Base-by-base conservation (phyloP, 2,329 filamentous ascomycete species). In the Nigrospora oryzae region DNA sequence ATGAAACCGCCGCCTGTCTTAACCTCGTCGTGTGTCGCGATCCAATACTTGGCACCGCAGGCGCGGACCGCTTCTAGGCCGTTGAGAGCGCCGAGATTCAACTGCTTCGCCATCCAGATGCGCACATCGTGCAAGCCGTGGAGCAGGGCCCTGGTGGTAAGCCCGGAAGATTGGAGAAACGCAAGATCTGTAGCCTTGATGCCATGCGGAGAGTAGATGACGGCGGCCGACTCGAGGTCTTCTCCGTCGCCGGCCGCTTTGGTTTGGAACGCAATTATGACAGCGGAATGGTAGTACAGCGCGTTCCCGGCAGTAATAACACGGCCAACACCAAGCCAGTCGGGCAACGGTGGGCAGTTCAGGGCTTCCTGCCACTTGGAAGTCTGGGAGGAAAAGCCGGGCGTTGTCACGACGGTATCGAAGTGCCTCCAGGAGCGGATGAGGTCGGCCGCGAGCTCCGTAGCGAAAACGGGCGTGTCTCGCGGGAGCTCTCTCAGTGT, bases 161-260 rank as follows among this genome's bases (percentile, higher is more conserved):
- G 60, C 0, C 66, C 59, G 0, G 73, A 70, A 0, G 50, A 49
- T 0, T 60, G 59, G 8, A 83, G 56, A 0, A 67, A 61, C 0
- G 56, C 51, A 4, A 83, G 61, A 16, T 74, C 70, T 0, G 62
- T 50, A 14, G 68, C 61, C 0, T 67, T 62, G 41, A 84, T 76
- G 31, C 80, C 79, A 55, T 84, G 81, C 0, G 81, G 81, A 1
- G 79, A 79, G 62, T 84, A 84, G 33, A 85, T 63, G 30, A 84
- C 57, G 12, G 74, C 14, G 56, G 58, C 11, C 52, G 46, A 11
- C 19, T 34, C 2, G 15, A 36, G 6, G 31, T 11, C 15, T 39
- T 46, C 8, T 37, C 59, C 42, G 10, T 50, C 38, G 4, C 53
- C 38, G n/a, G 51, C 51, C 46, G 34, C 41, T 15, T 17, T 40